phyloP scores from a whole-genome alignment of 805 yeast genomes.

The Ogataea nakhonphanomensis region DNA sequence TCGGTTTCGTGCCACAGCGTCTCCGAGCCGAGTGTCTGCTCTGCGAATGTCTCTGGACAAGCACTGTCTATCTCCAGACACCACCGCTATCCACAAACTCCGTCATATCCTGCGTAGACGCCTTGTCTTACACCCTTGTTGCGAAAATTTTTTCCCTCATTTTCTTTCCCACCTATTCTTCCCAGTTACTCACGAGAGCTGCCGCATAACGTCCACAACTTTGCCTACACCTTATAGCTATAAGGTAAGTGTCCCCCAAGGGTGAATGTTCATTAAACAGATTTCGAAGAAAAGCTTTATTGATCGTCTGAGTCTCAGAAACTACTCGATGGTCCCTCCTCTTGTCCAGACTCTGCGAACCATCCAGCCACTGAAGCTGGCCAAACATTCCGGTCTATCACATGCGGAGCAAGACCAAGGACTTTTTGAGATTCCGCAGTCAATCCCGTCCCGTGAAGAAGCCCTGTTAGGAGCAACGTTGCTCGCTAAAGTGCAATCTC shows the following conservation, averaged over 20 bases:
- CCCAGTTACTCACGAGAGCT: conserved; percentile 42
- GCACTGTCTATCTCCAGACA: too few relatives aligned
- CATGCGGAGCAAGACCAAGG: too few relatives aligned
- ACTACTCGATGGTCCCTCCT: conserved; percentile 7
- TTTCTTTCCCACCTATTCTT: conserved; percentile 5
- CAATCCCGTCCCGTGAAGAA: background rate
- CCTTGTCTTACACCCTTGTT: background rate
- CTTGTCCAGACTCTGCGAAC: background rate
- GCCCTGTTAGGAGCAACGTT: conserved; percentile 11
- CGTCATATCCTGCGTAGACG: background rate
- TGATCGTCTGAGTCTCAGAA: conserved; percentile 1
- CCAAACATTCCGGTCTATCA: too few relatives aligned
- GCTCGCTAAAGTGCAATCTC: conserved; percentile 12
- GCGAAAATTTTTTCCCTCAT: conserved; percentile 4
- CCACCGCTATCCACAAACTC: too few relatives aligned
- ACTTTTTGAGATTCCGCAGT: background rate
- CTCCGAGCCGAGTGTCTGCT: too few relatives aligned
- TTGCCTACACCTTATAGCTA: conserved; percentile 9
- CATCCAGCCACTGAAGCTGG: too few relatives aligned
- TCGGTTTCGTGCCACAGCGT: background rate
- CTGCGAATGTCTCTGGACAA: too few relatives aligned
- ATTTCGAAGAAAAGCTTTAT: conserved; percentile 1
- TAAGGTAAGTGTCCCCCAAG: conserved; percentile 13
- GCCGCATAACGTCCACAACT: conserved; percentile 42
- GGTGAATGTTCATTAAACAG: conserved; percentile 10